phyloP scores from a whole-genome alignment of 2,329 filamentous ascomycete species.

The Furcasterigmium furcatum region DNA sequence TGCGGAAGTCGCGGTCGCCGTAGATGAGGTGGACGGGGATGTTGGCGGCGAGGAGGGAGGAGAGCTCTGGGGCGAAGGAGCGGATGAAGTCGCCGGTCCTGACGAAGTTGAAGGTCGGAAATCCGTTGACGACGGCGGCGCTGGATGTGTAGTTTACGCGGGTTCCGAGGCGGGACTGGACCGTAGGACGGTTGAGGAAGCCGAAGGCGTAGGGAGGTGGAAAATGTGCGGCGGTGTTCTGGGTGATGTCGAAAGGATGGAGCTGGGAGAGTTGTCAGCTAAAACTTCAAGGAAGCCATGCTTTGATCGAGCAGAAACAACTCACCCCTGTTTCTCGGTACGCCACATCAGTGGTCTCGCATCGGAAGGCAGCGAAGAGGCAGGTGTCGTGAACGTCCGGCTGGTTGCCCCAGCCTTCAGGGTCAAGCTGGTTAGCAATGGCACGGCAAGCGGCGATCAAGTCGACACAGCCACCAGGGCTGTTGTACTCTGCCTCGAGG shows the following conservation, averaged over 20 bases:
- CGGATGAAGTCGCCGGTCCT: conserved; percentile 12
- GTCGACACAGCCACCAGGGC: conserved; percentile 8
- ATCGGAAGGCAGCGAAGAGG: conserved; percentile 1
- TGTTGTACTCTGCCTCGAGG: not conserved
- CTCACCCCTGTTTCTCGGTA: conserved; percentile 9
- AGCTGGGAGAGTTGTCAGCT: conserved; percentile 15
- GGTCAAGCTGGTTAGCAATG: conserved; percentile 36
- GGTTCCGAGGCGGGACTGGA: conserved; percentile 51
- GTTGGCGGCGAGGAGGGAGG: conserved; percentile 46
- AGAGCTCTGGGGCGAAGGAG: conserved; percentile 18
- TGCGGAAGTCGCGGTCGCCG: conserved; percentile 49
- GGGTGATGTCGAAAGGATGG: conserved; percentile 50
- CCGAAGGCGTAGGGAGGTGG: conserved; percentile 38
- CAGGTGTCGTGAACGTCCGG: conserved; percentile 1
- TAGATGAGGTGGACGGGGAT: conserved; percentile 51
- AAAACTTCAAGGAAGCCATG: conserved; percentile 5
- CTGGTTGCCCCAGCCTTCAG: conserved; percentile 20
- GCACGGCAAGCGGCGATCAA: conserved; percentile 5
- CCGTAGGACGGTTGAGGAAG: conserved; percentile 48
- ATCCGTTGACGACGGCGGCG: not conserved
- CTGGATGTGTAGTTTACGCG: conserved; percentile 47
- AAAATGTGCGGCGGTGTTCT: conserved; percentile 7
- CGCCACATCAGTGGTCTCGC: conserved; percentile 6
- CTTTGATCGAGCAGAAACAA: not conserved
- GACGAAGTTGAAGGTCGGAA: conserved; percentile 31